Base-by-base conservation (phyloP, 164 flowering plant species). In the Magnolia sinica region DNA sequence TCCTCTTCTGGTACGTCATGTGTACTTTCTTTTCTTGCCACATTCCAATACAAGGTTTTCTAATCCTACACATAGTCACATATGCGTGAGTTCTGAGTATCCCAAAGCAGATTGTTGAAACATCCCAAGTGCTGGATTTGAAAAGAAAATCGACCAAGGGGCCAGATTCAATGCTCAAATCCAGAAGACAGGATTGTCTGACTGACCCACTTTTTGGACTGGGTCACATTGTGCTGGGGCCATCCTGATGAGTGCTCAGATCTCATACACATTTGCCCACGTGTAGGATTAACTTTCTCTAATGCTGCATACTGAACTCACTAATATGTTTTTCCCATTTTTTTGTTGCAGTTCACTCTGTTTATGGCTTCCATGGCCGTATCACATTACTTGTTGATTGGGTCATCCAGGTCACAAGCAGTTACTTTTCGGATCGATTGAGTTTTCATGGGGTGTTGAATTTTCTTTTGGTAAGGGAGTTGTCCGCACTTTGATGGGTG, bases 301-400 rank as follows among this genome's bases (percentile, higher is more conserved):
- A 16, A 16, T 55, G 18, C 18, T 55, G 61, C 61, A 11, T 55
- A 55, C 61, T 55, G 13, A 55, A 55, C 2, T 55, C 61, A 11
- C 61, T 11, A 55, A 37, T 37, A 37, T 37, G 45, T 37, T 37
- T 37, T 37, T 37, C 45, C 45, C 6, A 37, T 37, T 37, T 55
- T 55, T 55, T 1, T 73, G 1, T 76, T 88, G 91, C 95, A 95
- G 98, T 89, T 92, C 80, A 91, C 98, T 23, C 83, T 92, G 55
- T 91, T 89, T 77, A 91, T 92, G 97, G 92, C 96, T 61, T 83
- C 87, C 88, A 81, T 91, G 87, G 95, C 89, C 55, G 68, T 87
- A 72, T 83, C 83, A 10, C 94, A 92, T 7, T 86, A 86, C 77
- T 50, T 88, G 68, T 83, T 85, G 73, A 79, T 83, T 69, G 86